Conservation (phyloP, 2,329 filamentous ascomycete genomes). For the Thielaviopsis populi region DNA sequence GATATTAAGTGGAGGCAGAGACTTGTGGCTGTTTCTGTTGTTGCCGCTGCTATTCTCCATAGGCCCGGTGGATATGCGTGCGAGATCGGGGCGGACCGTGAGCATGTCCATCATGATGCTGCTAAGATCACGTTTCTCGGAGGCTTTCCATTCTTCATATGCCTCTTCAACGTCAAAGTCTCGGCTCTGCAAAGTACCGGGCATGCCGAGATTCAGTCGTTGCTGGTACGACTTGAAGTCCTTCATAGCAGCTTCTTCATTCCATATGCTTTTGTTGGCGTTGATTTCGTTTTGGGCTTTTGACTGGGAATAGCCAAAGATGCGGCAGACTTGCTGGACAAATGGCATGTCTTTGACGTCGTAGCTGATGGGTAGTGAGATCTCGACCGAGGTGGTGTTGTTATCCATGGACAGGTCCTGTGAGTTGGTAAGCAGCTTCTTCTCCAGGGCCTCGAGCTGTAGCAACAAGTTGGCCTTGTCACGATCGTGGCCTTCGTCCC, state of each 20-base stretch:
- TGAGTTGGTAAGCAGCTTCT: conserved; percentile 84
- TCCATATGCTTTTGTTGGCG: conserved; percentile 67
- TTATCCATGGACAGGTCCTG: conserved; percentile 51
- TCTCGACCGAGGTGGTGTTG: conserved; percentile 57
- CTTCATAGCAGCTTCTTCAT: conserved; percentile 73
- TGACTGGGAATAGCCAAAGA: conserved; percentile 67
- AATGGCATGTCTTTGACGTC: conserved; percentile 95
- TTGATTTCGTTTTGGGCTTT: conserved; percentile 82
- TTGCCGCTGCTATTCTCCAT: conserved; percentile 38
- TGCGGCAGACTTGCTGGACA: conserved; percentile 70
- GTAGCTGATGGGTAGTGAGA: conserved; percentile 68
- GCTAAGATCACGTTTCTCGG: conserved; percentile 73
- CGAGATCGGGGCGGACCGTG: conserved; percentile 69
- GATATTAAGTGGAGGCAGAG: conserved; percentile 25
- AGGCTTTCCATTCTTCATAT: conserved; percentile 80
- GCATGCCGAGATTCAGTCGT: conserved; percentile 65
- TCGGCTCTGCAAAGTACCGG: conserved; percentile 60
- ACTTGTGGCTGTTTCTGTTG: conserved; percentile 28
- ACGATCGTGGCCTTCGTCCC: conserved; percentile 69
- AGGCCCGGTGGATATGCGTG: conserved; percentile 53
- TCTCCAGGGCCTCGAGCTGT: conserved; percentile 69
- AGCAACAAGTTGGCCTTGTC: conserved; percentile 73
- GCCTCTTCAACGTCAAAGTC: conserved; percentile 86
- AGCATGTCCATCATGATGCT: conserved; percentile 89
- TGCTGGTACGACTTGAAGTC: conserved; percentile 92